Evolutionary conservation across 768 basidiomycete genomes (phyloP), one percentile per base, ranked within the genome.

Genomic region (Mrakia frigida): DNA sequence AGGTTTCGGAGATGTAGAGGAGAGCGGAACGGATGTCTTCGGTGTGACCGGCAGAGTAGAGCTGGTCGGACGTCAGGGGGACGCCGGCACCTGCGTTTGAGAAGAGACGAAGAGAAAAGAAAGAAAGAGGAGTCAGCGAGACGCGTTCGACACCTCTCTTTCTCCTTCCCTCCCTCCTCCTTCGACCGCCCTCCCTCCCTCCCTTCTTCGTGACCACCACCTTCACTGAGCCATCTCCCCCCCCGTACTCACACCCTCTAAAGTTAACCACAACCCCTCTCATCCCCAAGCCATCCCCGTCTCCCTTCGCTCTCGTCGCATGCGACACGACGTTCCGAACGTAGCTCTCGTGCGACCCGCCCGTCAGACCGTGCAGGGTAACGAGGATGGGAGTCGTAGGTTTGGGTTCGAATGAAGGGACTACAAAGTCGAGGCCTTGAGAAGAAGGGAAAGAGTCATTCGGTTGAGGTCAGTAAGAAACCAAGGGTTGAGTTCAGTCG

Each of bases 31-130:
- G 89, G 50, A 94, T 86, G 84, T 99, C 96, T 79, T 94, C 90
- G 13, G 95, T 98, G 79, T 92, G 88, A 41, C 90, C 92, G 25
- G 93, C 93, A 68, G 91, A 93, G 74, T 85, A 98, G 53, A 97
- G 84, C 80, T 93, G 90, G 6, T 89, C 88, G 73, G 89, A 89
- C 2, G 93, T 96, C 75, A 98, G 82, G 3, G 92, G 91, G 41
- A 91, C 89, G 50, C 91, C 90, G 73, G 94, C 94, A 84, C 92
- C 92, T 94, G 81, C 25, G 25, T 11, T 53, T 18, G 67, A 1
- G 23, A 4, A 21, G 7, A 43, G 31, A 10, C n/a, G 39, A 68
- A 43, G 68, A 23, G 39, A 68, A 70, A 46, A 3, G 14, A 46
- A 53, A 16, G 70, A 71, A 33, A 33, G n/a, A 9, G n/a, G n/a